Conservation (phyloP, 257 asterid genomes). For the Scutellaria barbata region DNA sequence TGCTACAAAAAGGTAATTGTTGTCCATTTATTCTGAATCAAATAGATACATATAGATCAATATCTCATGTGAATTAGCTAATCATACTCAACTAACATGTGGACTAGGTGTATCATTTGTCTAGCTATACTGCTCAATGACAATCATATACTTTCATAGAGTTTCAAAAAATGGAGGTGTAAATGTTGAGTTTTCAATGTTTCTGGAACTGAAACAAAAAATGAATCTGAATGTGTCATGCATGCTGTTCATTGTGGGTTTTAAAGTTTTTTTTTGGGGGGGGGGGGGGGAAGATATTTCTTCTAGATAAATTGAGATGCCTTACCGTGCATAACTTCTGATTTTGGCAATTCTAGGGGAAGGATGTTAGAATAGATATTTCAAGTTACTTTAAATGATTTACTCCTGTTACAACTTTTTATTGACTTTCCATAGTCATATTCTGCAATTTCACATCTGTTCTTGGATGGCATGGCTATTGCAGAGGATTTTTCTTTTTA, state of each 20-base stretch:
- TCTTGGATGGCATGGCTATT: slow-evolving; percentile 7
- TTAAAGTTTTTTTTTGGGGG: neutral
- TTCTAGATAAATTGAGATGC: slow-evolving; percentile 7
- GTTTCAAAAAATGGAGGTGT: neutral
- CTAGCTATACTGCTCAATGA: neutral
- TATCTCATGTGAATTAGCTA: neutral
- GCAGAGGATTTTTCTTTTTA: slow-evolving; percentile 10
- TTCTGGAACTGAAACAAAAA: neutral
- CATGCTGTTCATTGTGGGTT: too few relatives aligned
- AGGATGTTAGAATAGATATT: neutral
- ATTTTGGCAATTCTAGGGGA: neutral
- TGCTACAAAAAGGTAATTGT: slow-evolving; percentile 63
- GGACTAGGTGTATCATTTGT: slow-evolving; percentile 12
- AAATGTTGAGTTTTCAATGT: slow-evolving; percentile 9
- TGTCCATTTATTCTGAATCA: slow-evolving; percentile 18
- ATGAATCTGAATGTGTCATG: neutral
- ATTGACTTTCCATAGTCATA: neutral
- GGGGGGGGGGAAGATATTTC: too few relatives aligned
- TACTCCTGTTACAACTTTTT: neutral
- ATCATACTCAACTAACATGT: neutral
- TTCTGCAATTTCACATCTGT: neutral
- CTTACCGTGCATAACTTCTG: neutral
- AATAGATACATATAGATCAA: neutral
- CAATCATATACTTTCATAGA: neutral
- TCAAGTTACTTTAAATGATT: neutral